These are phyloP conservation scores for Plectosphaerella plurivora DNA, from an alignment of 2,329 filamentous ascomycete species.

Conservation along the genomic window DNA sequence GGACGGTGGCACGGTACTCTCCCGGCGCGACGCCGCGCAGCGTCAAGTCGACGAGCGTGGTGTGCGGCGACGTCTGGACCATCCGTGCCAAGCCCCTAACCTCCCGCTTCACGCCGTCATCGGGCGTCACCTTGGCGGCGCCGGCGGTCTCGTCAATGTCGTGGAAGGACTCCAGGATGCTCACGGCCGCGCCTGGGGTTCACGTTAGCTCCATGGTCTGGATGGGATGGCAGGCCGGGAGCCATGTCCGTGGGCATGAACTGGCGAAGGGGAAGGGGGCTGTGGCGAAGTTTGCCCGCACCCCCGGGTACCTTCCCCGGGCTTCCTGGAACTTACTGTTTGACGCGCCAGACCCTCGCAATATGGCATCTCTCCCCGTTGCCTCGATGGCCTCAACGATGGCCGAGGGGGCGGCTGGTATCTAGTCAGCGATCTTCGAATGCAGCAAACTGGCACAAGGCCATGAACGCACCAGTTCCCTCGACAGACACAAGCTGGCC, in stretches of 20 bases:
- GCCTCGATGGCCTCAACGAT: slow-evolving; percentile 86
- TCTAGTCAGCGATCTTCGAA: not conserved
- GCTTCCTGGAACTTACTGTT: slow-evolving; percentile 59
- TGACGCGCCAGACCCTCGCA: slow-evolving; percentile 80
- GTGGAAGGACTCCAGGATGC: slow-evolving; percentile 81
- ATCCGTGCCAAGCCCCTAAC: slow-evolving; percentile 87
- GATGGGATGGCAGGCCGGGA: not conserved
- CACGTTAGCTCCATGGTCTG: not conserved
- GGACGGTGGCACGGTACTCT: slow-evolving; percentile 77
- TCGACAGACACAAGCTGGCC: slow-evolving; percentile 81
- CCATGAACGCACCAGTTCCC: slow-evolving; percentile 60
- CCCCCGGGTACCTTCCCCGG: too few relatives aligned
- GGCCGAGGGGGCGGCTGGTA: slow-evolving; percentile 71
- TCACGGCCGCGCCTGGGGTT: slow-evolving; percentile 70
- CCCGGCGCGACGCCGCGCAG: slow-evolving; percentile 78
- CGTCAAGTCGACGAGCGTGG: slow-evolving; percentile 84
- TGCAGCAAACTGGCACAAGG: not conserved
- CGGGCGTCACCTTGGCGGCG: slow-evolving; percentile 22
- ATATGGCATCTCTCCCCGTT: slow-evolving; percentile 89
- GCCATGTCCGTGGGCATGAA: not conserved
- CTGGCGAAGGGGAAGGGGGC: not conserved
- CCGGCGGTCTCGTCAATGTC: slow-evolving; percentile 49
- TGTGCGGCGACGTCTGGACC: slow-evolving; percentile 77
- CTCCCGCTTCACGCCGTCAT: slow-evolving; percentile 39
- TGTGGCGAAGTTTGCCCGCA: too few relatives aligned